Evolutionary conservation across 805 yeast species (phyloP), one percentile per base, ranked within the genome.

Genomic region (Jamesozyma spencerorum): DNA sequence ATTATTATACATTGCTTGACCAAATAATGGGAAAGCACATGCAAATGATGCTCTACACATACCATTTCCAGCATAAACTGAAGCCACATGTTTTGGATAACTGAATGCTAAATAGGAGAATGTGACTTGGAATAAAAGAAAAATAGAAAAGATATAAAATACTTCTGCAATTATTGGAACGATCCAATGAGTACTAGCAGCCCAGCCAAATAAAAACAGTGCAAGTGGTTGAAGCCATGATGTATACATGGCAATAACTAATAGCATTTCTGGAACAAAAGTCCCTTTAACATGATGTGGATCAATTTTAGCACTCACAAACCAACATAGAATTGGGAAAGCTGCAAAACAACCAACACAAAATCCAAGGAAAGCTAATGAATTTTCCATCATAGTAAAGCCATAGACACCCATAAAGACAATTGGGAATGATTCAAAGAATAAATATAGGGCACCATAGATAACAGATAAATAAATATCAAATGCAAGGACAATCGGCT

Each of bases 401-500:
- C 70, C 69, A 54, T 86, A 85, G 38, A 79, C 80, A 33, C 58
- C 64, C 11, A 62, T 66, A 58, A 86, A 82, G 28, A 84, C 78
- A 49, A 79, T 68, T 33, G 94, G 94, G 48, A 79, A 77, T 3
- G 90, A 90, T 30, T 81, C 79, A 51, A 85, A 66, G 52, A 82
- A 71, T 51, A 85, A 57, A 58, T 85, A 85, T 31, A 85, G 62
- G 56, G 85, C 77, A 51, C 92, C 94, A 55, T 85, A 85, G 40
- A 85, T 75, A 58, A 83, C 83, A 1, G 92, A 79, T 49, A 78
- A 80, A 66, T 83, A 85, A 34, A 83, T 51, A 19, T 87, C 72
- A 41, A 85, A 60, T 39, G 79, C 61, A n/a, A 83, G 65, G 45
- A 85, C 60, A 47, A 83, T 80, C 17, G 94, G 92, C 59, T 85